A percentile compares a stretch with the other conserved stretches of the same genome.
These are phyloP conservation scores for Beauveria asiatica DNA, from an alignment of 2,329 filamentous ascomycete species.

Conservation along the genomic window DNA sequence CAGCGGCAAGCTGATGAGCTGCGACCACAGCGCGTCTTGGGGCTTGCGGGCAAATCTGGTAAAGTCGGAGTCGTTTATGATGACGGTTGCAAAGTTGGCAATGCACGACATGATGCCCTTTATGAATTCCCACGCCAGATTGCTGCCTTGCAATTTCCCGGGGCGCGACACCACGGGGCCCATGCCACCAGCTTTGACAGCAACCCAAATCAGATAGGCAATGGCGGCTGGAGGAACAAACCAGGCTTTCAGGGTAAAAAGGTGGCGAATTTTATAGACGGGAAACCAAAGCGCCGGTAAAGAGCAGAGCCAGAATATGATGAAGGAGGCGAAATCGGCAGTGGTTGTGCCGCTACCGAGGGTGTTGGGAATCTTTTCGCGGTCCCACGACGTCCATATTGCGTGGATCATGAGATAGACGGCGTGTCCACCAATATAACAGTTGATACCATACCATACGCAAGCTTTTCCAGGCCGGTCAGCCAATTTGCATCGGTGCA, in stretches of 20 bases:
- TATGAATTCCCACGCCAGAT: conserved; percentile 72
- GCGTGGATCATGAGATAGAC: conserved; percentile 82
- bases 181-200: conserved; percentile 71
- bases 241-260: conserved; percentile 84
- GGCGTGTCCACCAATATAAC: conserved; percentile 77
- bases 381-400: conserved; percentile 66
- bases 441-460: conserved; percentile 80
- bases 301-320: conserved; percentile 76
- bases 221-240: conserved; percentile 75
- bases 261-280: conserved; percentile 77
- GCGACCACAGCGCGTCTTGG: conserved; percentile 71
- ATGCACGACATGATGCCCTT: conserved; percentile 83
- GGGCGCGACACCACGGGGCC: conserved; percentile 72
- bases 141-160: conserved; percentile 53
- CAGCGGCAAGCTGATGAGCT: conserved; percentile 64
- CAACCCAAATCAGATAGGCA: conserved; percentile 79
- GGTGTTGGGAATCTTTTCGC: conserved; percentile 52
- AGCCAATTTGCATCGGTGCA: conserved; percentile 6
- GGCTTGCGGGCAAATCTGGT: conserved; percentile 73
- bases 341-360: conserved; percentile 47
- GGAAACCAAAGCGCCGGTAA: conserved; percentile 84
- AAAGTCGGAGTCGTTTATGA: conserved; percentile 78
- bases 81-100: conserved; percentile 83
- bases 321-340: conserved; percentile 69
- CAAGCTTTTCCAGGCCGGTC: conserved; percentile 41